Evolutionary conservation across 306 rosid species (phyloP).

Genomic region (Trifolium dubium): DNA sequence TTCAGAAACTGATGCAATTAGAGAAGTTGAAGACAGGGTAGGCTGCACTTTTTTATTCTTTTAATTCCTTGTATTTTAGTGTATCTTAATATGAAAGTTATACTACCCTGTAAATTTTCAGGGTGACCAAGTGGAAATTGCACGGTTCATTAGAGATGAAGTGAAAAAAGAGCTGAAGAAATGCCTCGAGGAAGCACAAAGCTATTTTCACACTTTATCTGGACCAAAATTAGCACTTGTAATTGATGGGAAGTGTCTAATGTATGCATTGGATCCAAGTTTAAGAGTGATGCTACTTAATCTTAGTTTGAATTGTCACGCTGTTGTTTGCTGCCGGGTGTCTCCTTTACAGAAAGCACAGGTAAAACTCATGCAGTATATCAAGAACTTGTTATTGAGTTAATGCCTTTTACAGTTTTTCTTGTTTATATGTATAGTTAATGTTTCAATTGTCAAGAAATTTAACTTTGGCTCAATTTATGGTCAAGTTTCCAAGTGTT

Average conservation of each 20-base stretch:
- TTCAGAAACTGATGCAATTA: constrained; percentile 92
- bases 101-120: constrained; percentile 39
- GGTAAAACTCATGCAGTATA: constrained; percentile 54
- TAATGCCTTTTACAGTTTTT: constrained; percentile 17
- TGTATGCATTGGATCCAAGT: constrained; percentile 94
- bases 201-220: constrained; percentile 53
- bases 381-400: constrained; percentile 13
- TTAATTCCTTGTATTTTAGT: constrained; percentile 28
- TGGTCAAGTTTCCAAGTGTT: constrained; percentile 25
- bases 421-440: constrained; percentile 9
- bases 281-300: constrained; percentile 81
- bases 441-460: constrained; percentile 32
- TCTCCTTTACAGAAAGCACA: constrained; percentile 99
- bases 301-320: constrained; percentile 87
- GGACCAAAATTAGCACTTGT: constrained; percentile 90
- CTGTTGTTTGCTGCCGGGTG: constrained; percentile 98
- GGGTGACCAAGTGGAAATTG: constrained; percentile 98
- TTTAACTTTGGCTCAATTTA: constrained; percentile 27
- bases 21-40: constrained; percentile 94
- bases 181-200: constrained; percentile 80
- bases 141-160: constrained; percentile 82
- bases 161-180: constrained; percentile 73
- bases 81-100: constrained; percentile 19
- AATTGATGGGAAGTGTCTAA: constrained; percentile 94
- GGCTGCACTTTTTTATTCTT: constrained; percentile 32